phyloP scores from a whole-genome alignment of 2,329 filamentous ascomycete genomes.

The Trichoderma guizhouense region DNA sequence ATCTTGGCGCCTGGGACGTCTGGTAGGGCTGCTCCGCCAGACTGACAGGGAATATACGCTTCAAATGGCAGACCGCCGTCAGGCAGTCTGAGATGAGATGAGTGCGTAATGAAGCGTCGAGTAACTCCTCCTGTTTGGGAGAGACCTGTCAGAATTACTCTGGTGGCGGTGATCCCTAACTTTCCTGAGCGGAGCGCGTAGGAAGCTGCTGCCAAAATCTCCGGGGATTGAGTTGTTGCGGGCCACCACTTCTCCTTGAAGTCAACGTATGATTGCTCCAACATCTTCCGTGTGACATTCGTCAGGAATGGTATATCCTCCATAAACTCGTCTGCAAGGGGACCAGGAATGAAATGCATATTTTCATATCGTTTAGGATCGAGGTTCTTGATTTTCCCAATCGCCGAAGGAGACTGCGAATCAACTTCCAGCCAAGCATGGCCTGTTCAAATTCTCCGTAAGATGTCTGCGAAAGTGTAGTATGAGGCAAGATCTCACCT shows the following conservation, averaged over 20 bases:
- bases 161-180: neutral
- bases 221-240: neutral
- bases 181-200: neutral
- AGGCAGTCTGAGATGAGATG: neutral
- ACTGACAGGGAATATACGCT: neutral
- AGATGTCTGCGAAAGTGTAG: neutral
- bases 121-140: neutral
- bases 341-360: neutral
- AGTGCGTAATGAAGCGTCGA: neutral
- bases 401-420: neutral
- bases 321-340: neutral
- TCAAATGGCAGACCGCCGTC: neutral
- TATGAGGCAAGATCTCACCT: neutral
- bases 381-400: neutral
- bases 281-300: neutral
- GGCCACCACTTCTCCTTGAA: neutral
- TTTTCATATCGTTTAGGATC: neutral
- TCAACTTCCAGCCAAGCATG: neutral
- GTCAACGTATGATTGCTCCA: neutral
- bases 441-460: neutral
- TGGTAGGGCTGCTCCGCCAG: neutral
- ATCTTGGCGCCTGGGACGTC: neutral
- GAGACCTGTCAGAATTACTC: neutral
- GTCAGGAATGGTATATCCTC: neutral
- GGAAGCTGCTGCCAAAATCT: neutral